Evolutionary conservation across 2,329 filamentous ascomycete genomes (phyloP), one percentile per base, ranked within the genome.

Genomic region (Purpureocillium takamizusanense): DNA sequence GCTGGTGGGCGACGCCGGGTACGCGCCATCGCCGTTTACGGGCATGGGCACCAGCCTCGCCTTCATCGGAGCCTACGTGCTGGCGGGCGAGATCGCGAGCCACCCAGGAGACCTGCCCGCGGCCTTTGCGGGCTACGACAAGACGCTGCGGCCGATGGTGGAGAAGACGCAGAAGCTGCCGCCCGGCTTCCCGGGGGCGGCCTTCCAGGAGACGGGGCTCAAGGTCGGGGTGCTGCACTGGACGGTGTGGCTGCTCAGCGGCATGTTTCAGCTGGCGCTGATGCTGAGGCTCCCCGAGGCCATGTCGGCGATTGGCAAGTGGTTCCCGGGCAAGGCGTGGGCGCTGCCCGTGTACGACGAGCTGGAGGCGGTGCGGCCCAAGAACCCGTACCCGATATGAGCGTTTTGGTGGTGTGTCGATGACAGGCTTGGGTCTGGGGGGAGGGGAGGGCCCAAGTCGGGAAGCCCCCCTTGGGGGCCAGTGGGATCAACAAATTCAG

Each of bases 1-100:
- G 0, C 50, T 72, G 0, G 37, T 75, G 0, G 72, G 70, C 4
- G 72, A 77, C 42, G 67, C 72, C 13, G 69, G 54, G 2, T 67
- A 67, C 44, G 64, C 60, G 16, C 66, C 68, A 0, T 66, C 66
- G 1, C 62, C 63, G 3, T 43, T 66, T 7, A 67, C 66, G 0
- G 72, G 72, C 1, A 64, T 70, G 57, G 70, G 70, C 12, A 72
- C 68, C 2, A 64, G 60, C 3, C 44, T 62, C 4, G 65, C 66
- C 2, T 43, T 75, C 16, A 49, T 63, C 1, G 64, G 65, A 2
- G 72, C 69, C 2, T 74, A 74, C 45, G 55, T 70, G 0, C 59
- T 77, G 1, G 72, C 71, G 1, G 68, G 70, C 3, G 66, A 67
- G 34, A 52, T 71, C n/a, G 39, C 43, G 11, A 43, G 42, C 10